These are phyloP conservation scores for Furcasterigmium furcatum DNA, from an alignment of 2,329 filamentous ascomycete species.

Conservation along the genomic window DNA sequence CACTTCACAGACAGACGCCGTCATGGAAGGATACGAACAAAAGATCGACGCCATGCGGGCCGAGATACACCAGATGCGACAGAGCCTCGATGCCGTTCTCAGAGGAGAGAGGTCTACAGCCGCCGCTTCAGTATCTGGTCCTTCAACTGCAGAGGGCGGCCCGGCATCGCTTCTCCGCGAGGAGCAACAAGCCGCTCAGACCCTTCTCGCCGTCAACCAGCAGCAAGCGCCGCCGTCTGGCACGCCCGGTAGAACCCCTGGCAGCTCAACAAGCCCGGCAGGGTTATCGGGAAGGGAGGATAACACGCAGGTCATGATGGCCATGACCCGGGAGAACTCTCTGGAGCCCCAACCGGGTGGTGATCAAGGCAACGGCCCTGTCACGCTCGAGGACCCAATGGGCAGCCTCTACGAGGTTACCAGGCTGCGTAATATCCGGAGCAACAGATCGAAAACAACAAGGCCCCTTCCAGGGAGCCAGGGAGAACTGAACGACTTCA, in stretches of 20 bases:
- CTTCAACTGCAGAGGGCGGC: no score
- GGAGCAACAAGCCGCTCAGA: slow-evolving; percentile 10
- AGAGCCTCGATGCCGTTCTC: slow-evolving; percentile 16
- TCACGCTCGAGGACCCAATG: slow-evolving; percentile 42
- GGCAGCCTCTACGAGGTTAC: slow-evolving; percentile 52
- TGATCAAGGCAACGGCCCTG: slow-evolving; percentile 11
- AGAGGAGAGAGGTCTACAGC: no score
- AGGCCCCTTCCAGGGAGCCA: slow-evolving; percentile 3
- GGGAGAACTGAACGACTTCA: slow-evolving; percentile 34
- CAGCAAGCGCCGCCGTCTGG: slow-evolving; percentile 11
- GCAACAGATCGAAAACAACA: slow-evolving; percentile 9
- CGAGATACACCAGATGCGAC: slow-evolving; percentile 18
- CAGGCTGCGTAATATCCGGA: slow-evolving; percentile 33
- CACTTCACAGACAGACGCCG: neutral
- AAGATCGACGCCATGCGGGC: slow-evolving; percentile 18
- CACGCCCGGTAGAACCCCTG: slow-evolving; percentile 23
- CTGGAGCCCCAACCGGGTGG: slow-evolving; percentile 8
- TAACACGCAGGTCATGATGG: slow-evolving; percentile 1
- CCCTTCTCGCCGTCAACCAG: neutral
- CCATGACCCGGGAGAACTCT: neutral
- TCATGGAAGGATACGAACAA: slow-evolving; percentile 12
- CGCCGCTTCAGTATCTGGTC: neutral
- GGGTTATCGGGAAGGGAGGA: slow-evolving; percentile 11
- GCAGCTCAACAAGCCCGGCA: slow-evolving; percentile 14
- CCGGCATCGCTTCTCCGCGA: slow-evolving; percentile 3